Evolutionary conservation across 768 basidiomycete genomes (phyloP).

Genomic region (Agrocybe praecox): DNA sequence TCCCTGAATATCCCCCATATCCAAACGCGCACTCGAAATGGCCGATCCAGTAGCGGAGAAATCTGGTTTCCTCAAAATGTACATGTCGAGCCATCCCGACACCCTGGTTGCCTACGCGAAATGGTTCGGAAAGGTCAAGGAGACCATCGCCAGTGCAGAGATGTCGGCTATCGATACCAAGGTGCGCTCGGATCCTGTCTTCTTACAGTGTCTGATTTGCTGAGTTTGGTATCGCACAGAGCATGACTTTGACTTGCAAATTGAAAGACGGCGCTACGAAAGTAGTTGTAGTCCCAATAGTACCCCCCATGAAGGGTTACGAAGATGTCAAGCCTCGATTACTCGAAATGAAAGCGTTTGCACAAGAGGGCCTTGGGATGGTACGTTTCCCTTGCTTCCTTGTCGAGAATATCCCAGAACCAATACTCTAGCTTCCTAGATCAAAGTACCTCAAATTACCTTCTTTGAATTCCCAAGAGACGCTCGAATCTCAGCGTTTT

Average conservation of each 20-base stretch:
- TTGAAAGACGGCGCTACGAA: constrained; percentile 50
- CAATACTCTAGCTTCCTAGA: constrained; percentile 34
- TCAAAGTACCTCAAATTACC: constrained; percentile 62
- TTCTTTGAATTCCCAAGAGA: constrained; percentile 50
- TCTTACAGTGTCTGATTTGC: neutral
- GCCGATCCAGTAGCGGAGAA: constrained; percentile 75
- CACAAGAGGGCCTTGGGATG: constrained; percentile 82
- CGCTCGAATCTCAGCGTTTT: constrained; percentile 21
- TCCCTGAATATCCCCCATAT: neutral
- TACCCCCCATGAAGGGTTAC: constrained; percentile 74
- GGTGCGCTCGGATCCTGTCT: constrained; percentile 34
- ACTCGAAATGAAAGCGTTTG: constrained; percentile 77
- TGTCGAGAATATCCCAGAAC: constrained; percentile 19
- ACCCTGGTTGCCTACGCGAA: constrained; percentile 85
- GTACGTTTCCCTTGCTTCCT: constrained; percentile 42
- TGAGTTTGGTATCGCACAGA: constrained; percentile 35
- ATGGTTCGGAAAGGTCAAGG: constrained; percentile 67
- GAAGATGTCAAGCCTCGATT: constrained; percentile 84
- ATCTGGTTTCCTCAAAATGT: constrained; percentile 77
- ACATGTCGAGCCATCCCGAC: constrained; percentile 85
- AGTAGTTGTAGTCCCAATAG: constrained; percentile 57
- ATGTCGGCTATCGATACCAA: constrained; percentile 73
- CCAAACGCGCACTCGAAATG: constrained; percentile 34
- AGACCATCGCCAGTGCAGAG: constrained; percentile 59
- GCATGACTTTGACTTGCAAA: constrained; percentile 70